phyloP scores from a whole-genome alignment of 805 yeast species.

The Saccharomycopsis fibuligera region DNA sequence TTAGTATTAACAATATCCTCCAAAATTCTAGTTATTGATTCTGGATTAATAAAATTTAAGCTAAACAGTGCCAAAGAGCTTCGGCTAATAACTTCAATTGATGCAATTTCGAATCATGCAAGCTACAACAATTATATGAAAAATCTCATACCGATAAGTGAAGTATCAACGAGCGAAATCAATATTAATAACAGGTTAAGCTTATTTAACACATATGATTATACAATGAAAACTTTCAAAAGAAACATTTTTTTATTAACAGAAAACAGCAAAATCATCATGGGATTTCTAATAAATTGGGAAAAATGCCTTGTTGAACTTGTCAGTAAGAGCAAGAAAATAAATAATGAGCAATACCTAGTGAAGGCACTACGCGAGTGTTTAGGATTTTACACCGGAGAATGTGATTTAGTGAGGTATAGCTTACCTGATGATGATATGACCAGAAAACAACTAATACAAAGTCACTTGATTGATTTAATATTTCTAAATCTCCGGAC shows the following conservation, averaged over 20 bases:
- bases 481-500: conserved; percentile 46
- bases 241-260: conserved; percentile 49
- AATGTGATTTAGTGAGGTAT: conserved; percentile 41
- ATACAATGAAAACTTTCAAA: conserved; percentile 35
- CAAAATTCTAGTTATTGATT: conserved; percentile 37
- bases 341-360: conserved; percentile 52
- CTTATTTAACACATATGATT: conserved; percentile 27
- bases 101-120: conserved; percentile 15
- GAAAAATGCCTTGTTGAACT: conserved; percentile 51
- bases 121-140: conserved; percentile 11
- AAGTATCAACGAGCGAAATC: conserved; percentile 8
- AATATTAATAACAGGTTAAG: conserved; percentile 12
- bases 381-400: conserved; percentile 41
- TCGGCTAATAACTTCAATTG: conserved; percentile 17
- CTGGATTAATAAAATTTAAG: conserved; percentile 35
- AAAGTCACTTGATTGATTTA: conserved; percentile 49
- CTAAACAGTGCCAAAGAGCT: conserved; percentile 31
- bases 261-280: conserved; percentile 37
- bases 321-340: conserved; percentile 43
- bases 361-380: conserved; percentile 23
- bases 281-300: conserved; percentile 65
- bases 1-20: conserved; percentile 41
- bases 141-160: conserved; percentile 17
- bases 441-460: conserved; percentile 42
- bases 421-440: conserved; percentile 48